Percentiles rank a stretch among this genome's conserved stretches.
These are phyloP conservation scores for Cryptosporidium xiaoi DNA, from an alignment of 169 alveolate species.

Conservation along the genomic window DNA sequence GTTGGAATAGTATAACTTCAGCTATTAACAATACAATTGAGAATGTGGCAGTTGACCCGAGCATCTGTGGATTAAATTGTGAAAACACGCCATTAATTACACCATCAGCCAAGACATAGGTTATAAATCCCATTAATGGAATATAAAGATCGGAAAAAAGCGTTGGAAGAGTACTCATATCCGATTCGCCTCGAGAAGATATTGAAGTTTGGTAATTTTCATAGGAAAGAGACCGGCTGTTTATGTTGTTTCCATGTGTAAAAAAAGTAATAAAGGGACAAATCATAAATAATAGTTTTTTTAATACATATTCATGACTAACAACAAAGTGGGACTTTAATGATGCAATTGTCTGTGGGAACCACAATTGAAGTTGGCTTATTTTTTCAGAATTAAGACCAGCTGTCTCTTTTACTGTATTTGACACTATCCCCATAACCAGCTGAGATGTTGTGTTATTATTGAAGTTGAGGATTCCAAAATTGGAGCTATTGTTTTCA, in stretches of 20 bases:
- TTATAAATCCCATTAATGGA: slow-evolving; percentile 64
- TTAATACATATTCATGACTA: slow-evolving; percentile 70
- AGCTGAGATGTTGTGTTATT: slow-evolving; percentile 54
- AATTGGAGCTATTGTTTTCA: background rate
- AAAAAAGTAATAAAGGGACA: slow-evolving; percentile 45
- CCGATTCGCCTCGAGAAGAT: slow-evolving; percentile 28
- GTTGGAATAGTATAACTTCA: slow-evolving; percentile 36
- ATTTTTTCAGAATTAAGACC: slow-evolving; percentile 60
- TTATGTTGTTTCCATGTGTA: slow-evolving; percentile 24
- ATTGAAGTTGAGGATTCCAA: background rate
- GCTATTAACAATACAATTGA: slow-evolving; percentile 42
- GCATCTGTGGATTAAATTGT: slow-evolving; percentile 65
- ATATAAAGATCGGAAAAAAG: slow-evolving; percentile 65
- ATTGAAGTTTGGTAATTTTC: slow-evolving; percentile 45
- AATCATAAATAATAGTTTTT: slow-evolving; percentile 20
- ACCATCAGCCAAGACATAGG: slow-evolving; percentile 69
- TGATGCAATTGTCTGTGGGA: slow-evolving; percentile 64
- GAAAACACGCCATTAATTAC: slow-evolving; percentile 63
- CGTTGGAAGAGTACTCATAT: slow-evolving; percentile 51
- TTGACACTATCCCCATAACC: slow-evolving; percentile 67
- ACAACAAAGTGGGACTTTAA: slow-evolving; percentile 68
- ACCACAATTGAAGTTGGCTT: slow-evolving; percentile 69
- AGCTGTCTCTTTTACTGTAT: slow-evolving; percentile 69
- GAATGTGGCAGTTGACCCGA: slow-evolving; percentile 73
- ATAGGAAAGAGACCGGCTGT: slow-evolving; percentile 16